phyloP scores from a whole-genome alignment of 2,329 filamentous ascomycete genomes.

The Colletotrichum noveboracense region DNA sequence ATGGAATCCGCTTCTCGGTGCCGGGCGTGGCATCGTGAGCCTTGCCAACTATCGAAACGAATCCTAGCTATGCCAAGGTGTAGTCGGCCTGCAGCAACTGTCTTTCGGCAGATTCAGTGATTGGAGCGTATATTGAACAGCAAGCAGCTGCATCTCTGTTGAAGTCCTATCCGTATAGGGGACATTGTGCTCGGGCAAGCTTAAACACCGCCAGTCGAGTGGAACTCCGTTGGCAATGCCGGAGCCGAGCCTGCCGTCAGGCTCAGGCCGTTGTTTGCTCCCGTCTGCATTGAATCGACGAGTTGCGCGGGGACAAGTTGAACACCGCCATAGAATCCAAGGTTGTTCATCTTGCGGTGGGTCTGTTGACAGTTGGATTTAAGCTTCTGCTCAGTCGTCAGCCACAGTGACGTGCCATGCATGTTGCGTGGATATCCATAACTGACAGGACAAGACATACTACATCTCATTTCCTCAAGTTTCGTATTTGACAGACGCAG shows the following conservation, averaged over 20 bases:
- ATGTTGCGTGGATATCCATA: neutral
- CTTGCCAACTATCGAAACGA: neutral
- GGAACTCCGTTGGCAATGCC: slow-evolving; percentile 8
- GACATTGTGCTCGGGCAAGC: neutral
- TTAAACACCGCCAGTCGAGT: neutral
- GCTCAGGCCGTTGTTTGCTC: neutral
- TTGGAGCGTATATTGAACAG: neutral
- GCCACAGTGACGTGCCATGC: neutral
- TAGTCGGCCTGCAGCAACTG: neutral
- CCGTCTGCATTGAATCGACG: neutral
- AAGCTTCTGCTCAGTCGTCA: neutral
- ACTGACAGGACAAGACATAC: neutral
- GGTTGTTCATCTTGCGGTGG: neutral
- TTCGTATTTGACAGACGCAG: neutral
- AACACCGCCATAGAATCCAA: neutral
- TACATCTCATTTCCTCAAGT: neutral
- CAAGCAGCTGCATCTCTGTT: neutral
- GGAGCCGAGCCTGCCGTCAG: neutral
- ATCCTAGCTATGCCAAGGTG: neutral
- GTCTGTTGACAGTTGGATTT: neutral
- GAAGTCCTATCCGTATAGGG: neutral
- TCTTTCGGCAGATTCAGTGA: neutral
- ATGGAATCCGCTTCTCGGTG: neutral
- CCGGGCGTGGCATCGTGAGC: neutral
- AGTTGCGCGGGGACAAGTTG: neutral